Evolutionary conservation across 805 yeast genomes (phyloP).

Genomic region (Wickerhamomyces queroliae): DNA sequence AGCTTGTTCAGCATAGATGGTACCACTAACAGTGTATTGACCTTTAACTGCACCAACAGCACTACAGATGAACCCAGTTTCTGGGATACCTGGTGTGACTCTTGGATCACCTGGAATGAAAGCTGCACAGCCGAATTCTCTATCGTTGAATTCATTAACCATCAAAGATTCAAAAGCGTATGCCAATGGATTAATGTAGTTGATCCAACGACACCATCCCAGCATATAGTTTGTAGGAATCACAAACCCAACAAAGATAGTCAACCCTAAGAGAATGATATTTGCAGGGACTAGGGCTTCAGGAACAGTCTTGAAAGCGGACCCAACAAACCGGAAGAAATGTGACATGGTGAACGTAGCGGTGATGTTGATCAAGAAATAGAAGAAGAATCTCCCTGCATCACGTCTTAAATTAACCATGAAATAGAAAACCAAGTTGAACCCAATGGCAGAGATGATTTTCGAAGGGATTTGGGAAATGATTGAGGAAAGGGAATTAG

Average conservation of each 20-base stretch:
- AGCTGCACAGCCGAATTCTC: conserved; percentile 37
- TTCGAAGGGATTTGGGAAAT: conserved; percentile 52
- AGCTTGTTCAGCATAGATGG: conserved; percentile 36
- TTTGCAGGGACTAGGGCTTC: conserved; percentile 59
- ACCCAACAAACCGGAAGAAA: conserved; percentile 48
- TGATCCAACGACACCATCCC: conserved; percentile 65
- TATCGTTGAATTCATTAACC: conserved; percentile 49
- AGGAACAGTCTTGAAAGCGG: conserved; percentile 38
- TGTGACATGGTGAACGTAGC: conserved; percentile 53
- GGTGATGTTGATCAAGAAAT: conserved; percentile 34
- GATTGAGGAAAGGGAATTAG: conserved; percentile 59
- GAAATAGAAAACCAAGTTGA: conserved; percentile 47
- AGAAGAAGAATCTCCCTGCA: conserved; percentile 53
- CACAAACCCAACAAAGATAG: conserved; percentile 52
- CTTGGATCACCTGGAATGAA: conserved; percentile 39
- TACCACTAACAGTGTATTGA: conserved; percentile 42
- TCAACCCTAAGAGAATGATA: conserved; percentile 39
- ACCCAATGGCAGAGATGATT: conserved; percentile 34
- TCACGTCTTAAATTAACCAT: conserved; percentile 45
- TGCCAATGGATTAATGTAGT: conserved; percentile 52
- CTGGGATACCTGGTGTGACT: conserved; percentile 17
- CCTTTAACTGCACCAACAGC: conserved; percentile 56
- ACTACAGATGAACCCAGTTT: conserved; percentile 41
- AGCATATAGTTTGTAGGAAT: conserved; percentile 50
- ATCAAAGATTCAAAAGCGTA: conserved; percentile 54